A percentile compares a stretch with the other conserved stretches of the same genome.
Evolutionary conservation across 116 monocot species (phyloP).

Genomic region (Trichopus zeylanicus): DNA sequence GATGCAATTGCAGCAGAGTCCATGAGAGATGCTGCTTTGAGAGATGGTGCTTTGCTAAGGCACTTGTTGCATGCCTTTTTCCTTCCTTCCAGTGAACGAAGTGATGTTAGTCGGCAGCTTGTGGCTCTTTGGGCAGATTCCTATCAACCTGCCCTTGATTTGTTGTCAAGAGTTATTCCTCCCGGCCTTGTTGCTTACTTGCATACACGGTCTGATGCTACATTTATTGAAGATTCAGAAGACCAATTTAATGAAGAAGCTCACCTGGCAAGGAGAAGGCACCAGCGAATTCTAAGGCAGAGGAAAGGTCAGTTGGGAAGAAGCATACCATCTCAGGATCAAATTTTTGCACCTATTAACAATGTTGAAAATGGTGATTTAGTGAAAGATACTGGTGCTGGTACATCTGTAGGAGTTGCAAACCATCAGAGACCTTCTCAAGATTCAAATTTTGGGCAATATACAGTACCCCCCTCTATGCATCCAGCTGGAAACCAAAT

Average conservation of each 20-base stretch:
- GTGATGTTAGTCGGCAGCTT: conserved; percentile 95
- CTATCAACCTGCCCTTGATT: conserved; percentile 95
- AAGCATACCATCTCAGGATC: conserved; percentile 22
- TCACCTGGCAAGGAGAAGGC: conserved; percentile 61
- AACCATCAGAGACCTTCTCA: conserved; percentile 21
- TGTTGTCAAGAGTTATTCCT: conserved; percentile 92
- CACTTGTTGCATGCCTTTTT: conserved; percentile 94
- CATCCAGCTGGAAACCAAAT: conserved; percentile 21
- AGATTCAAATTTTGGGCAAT: conserved; percentile 36
- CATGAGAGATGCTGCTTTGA: conserved; percentile 98
- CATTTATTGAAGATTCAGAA: conserved; percentile 37
- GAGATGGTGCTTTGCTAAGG: conserved; percentile 97
- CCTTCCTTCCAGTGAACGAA: conserved; percentile 73
- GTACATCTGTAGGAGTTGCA: conserved; percentile 18
- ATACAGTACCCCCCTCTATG: conserved; percentile 13
- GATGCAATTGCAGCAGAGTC: conserved; percentile 99
- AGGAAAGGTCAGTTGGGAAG: conserved; percentile 44
- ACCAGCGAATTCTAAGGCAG: conserved; percentile 68
- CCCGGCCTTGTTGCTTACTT: conserved; percentile 99
- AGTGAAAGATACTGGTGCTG: conserved; percentile 12
- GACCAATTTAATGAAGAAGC: conserved; percentile 51
- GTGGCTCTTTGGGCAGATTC: conserved; percentile 99
- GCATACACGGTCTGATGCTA: conserved; percentile 69
- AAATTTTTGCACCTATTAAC: conserved; percentile 15
- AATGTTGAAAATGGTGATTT: conserved; percentile 30